Conservation (phyloP, 345 rosid genomes). For the Theobroma cacao region DNA sequence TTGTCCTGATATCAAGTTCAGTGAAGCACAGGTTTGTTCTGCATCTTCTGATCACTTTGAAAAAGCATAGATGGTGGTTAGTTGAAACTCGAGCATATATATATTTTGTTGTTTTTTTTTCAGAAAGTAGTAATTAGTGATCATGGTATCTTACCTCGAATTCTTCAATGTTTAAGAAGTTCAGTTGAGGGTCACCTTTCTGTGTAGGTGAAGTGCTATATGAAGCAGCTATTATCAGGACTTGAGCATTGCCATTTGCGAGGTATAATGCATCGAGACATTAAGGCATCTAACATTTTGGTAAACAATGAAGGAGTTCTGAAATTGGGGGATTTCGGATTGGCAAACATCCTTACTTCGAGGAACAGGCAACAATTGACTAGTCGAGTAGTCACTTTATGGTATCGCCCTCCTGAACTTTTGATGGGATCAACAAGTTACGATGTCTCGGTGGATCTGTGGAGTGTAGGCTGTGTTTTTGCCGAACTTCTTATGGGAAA, state of each 20-base stretch:
- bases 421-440: constrained; percentile 77
- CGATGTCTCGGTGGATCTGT: constrained; percentile 61
- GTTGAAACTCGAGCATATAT: background rate
- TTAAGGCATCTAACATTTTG: constrained; percentile 69
- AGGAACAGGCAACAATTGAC: constrained; percentile 54
- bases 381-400: constrained; percentile 76
- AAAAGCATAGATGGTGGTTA: background rate
- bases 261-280: constrained; percentile 74
- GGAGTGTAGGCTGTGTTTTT: constrained; percentile 85
- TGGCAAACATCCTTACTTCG: constrained; percentile 54
- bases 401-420: constrained; percentile 91
- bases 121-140: background rate
- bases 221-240: constrained; percentile 65
- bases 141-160: background rate
- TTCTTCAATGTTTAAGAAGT: constrained; percentile 2
- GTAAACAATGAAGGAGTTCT: constrained; percentile 65
- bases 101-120: background rate
- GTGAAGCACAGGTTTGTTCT: constrained; percentile 55
- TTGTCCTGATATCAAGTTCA: constrained; percentile 51
- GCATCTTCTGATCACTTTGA: background rate
- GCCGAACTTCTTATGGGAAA: constrained; percentile 61
- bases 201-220: constrained; percentile 68
- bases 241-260: constrained; percentile 73
- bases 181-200: constrained; percentile 4
- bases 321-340: constrained; percentile 73